Conservation (phyloP, 1,284 basidiomycete species). For the Gomphus sp. region DNA sequence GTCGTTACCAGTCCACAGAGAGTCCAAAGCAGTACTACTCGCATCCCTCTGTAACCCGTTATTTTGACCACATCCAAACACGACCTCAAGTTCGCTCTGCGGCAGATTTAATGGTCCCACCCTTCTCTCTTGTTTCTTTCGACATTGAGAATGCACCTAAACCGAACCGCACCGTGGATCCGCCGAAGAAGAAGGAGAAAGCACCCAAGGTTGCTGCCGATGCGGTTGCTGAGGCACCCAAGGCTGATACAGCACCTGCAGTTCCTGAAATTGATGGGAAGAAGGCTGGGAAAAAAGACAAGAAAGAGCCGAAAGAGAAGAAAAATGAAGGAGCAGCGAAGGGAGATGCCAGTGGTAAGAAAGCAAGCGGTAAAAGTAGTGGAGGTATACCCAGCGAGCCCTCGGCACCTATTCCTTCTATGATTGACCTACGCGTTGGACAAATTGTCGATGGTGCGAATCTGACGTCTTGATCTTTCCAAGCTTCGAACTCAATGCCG, state of each 20-base stretch:
- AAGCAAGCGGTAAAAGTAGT: slow-evolving; percentile 25
- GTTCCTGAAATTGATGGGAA: no score
- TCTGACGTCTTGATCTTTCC: not conserved
- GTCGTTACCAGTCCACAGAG: slow-evolving; percentile 52
- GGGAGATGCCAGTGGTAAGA: slow-evolving; percentile 26
- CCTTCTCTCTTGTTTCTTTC: slow-evolving; percentile 56
- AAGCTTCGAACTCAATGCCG: not conserved
- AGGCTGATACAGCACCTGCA: slow-evolving; percentile 23
- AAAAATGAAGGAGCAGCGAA: slow-evolving; percentile 21
- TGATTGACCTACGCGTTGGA: slow-evolving; percentile 91
- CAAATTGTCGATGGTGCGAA: slow-evolving; percentile 78
- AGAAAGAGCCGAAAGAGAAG: slow-evolving; percentile 43
- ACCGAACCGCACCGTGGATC: slow-evolving; percentile 61
- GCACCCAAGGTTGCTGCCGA: slow-evolving; percentile 35
- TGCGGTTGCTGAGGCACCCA: slow-evolving; percentile 15
- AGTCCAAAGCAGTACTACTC: slow-evolving; percentile 61
- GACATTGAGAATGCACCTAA: slow-evolving; percentile 71
- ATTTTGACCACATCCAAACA: no score
- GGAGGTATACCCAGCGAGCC: slow-evolving; percentile 47
- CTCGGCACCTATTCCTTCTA: slow-evolving; percentile 77
- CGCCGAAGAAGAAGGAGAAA: slow-evolving; percentile 79
- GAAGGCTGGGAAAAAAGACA: slow-evolving; percentile 28
- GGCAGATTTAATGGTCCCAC: slow-evolving; percentile 41
- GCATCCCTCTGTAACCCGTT: slow-evolving; percentile 74
- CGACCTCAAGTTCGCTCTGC: slow-evolving; percentile 48